Percentiles rank a stretch among this genome's conserved stretches.
phyloP scores from a whole-genome alignment of 257 asterid species.

The Penstemon eatonii region DNA sequence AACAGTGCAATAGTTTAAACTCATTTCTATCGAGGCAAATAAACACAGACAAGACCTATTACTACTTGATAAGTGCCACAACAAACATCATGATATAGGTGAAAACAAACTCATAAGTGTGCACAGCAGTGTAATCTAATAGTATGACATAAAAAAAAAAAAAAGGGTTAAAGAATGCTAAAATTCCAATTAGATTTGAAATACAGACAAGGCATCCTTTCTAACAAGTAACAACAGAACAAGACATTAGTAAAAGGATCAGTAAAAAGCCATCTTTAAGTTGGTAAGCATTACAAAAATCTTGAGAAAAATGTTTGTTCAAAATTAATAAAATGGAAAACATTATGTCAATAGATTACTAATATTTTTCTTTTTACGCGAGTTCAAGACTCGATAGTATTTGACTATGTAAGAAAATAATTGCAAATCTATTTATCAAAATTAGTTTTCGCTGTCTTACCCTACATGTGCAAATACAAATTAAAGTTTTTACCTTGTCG shows the following conservation, averaged over 20 bases:
- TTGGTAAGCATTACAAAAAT: conserved; percentile 13
- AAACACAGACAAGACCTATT: neutral
- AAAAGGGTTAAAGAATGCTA: neutral
- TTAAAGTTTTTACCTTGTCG: conserved; percentile 37
- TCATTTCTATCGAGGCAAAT: neutral
- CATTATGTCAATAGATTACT: no score
- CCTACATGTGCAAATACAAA: no score
- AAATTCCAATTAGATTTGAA: neutral
- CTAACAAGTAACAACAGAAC: neutral
- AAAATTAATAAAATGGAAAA: no score
- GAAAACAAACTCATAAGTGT: conserved; percentile 8
- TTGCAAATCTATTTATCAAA: no score
- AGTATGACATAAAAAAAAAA: no score
- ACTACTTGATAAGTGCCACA: neutral
- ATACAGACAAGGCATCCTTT: neutral
- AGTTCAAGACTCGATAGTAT: no score
- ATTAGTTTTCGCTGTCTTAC: no score
- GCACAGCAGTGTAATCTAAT: no score
- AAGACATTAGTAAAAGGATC: conserved; percentile 16
- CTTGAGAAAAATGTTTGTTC: neutral
- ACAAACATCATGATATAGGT: neutral
- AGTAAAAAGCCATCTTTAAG: conserved; percentile 12
- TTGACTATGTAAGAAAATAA: no score
- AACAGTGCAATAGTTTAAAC: no score
- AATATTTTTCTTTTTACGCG: no score